Conservation (phyloP, 2,329 filamentous ascomycete species). For the Clonostachys solani region DNA sequence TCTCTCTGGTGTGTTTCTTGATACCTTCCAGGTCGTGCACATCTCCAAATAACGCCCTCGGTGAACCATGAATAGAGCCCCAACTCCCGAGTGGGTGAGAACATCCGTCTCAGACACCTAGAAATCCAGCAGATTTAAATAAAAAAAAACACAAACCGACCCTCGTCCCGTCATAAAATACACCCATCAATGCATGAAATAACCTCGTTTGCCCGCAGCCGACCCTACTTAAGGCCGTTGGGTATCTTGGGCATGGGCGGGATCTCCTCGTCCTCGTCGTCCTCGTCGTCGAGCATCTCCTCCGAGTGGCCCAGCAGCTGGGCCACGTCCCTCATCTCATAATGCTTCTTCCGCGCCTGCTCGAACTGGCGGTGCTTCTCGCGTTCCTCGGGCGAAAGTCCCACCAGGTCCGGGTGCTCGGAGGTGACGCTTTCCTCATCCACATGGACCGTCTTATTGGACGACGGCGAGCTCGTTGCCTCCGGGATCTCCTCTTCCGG, state of each 20-base stretch:
- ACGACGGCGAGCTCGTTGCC: constrained; percentile 25
- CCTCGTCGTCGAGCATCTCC: constrained; percentile 57
- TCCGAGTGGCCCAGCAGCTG: constrained; percentile 76
- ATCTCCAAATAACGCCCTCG: too few relatives aligned
- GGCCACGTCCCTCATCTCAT: constrained; percentile 97
- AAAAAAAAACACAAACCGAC: constrained; percentile 1
- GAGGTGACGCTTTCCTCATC: constrained; percentile 51
- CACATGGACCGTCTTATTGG: constrained; percentile 75
- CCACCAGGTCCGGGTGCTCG: constrained; percentile 37
- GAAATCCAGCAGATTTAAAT: background rate
- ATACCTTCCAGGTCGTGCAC: too few relatives aligned
- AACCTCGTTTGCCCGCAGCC: background rate
- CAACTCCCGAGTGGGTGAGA: too few relatives aligned
- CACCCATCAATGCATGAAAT: too few relatives aligned
- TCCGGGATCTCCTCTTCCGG: constrained; percentile 71
- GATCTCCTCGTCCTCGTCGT: constrained; percentile 47
- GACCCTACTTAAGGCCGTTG: constrained; percentile 24
- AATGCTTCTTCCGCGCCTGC: constrained; percentile 89
- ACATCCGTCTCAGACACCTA: too few relatives aligned
- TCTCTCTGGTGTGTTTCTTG: too few relatives aligned
- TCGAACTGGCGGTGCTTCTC: constrained; percentile 95
- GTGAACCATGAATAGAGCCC: too few relatives aligned
- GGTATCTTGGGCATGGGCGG: constrained; percentile 41
- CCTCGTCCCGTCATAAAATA: too few relatives aligned
- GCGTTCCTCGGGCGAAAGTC: constrained; percentile 65